A percentile compares a stretch with the other conserved stretches of the same genome.
phyloP scores from a whole-genome alignment of 257 asterid genomes.

The Capsicum pubescens region DNA sequence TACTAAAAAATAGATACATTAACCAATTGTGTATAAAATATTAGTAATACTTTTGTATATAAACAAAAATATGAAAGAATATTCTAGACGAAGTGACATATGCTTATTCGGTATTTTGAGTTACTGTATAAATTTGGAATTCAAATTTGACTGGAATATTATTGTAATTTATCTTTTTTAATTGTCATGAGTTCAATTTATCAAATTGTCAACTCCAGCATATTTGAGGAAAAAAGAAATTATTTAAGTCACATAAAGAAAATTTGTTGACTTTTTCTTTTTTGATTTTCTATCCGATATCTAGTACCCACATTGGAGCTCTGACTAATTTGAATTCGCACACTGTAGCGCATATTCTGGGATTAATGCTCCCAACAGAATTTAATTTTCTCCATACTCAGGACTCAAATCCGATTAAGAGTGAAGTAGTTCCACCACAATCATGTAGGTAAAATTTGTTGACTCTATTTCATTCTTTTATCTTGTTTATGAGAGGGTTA shows the following conservation, averaged over 20 bases:
- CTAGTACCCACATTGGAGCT: too few relatives aligned
- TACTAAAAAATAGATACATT: not conserved
- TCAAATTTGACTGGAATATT: not conserved
- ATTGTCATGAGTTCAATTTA: not conserved
- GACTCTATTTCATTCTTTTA: too few relatives aligned
- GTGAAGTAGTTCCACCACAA: too few relatives aligned
- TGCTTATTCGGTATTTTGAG: not conserved
- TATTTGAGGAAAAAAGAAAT: not conserved
- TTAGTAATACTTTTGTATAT: not conserved
- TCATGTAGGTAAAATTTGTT: too few relatives aligned
- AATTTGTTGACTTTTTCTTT: too few relatives aligned
- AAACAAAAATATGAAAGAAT: not conserved
- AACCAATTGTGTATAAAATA: not conserved
- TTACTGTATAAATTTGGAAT: not conserved
- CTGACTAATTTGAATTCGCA: too few relatives aligned
- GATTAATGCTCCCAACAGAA: too few relatives aligned
- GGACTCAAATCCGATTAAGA: too few relatives aligned
- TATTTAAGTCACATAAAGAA: not conserved
- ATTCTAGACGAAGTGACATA: not conserved
- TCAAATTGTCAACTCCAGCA: not conserved
- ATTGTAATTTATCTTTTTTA: not conserved
- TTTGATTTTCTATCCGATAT: too few relatives aligned
- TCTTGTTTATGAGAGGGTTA: too few relatives aligned
- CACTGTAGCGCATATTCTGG: too few relatives aligned
- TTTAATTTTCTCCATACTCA: too few relatives aligned